Evolutionary conservation across 163 green algal genomes (phyloP).

Genomic region (Prototheca stagnorum): DNA sequence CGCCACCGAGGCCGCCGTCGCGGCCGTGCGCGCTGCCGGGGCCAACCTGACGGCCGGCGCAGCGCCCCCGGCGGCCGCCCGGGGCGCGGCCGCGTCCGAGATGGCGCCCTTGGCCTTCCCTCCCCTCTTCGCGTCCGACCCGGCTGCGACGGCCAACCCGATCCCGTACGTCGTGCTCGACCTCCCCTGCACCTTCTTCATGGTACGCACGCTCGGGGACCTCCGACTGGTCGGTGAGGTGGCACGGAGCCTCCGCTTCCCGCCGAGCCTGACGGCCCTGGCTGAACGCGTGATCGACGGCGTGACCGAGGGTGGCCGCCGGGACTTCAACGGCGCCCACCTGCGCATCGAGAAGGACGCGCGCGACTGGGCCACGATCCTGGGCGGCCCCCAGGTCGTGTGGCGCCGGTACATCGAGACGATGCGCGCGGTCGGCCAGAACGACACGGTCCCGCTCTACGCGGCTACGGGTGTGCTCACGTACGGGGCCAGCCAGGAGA

Average conservation of each 20-base stretch:
- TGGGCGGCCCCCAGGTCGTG: constrained; percentile 40
- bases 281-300: constrained; percentile 27
- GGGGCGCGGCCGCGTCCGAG: no score
- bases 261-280: constrained; percentile 19
- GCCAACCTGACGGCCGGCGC: no score
- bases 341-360: constrained; percentile 52
- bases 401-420: constrained; percentile 36
- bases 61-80: no score
- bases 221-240: constrained; percentile 30
- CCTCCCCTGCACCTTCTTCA: constrained; percentile 55
- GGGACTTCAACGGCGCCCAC: constrained; percentile 32
- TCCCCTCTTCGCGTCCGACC: no score
- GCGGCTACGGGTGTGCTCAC: constrained; percentile 46
- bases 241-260: constrained; percentile 33
- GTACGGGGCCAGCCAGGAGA: constrained; percentile 38
- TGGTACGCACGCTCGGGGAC: constrained; percentile 24
- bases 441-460: constrained; percentile 29
- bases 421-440: constrained; percentile 30
- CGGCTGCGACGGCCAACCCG: no score
- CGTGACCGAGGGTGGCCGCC: constrained; percentile 12
- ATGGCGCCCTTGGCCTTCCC: no score
- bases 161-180: constrained; percentile 46
- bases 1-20: no score
- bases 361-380: constrained; percentile 46
- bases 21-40: no score